Percentiles rank a stretch among this genome's conserved stretches.
Evolutionary conservation across 108 stramenopile species (phyloP).

Genomic region (Cyclotella distinguenda): DNA sequence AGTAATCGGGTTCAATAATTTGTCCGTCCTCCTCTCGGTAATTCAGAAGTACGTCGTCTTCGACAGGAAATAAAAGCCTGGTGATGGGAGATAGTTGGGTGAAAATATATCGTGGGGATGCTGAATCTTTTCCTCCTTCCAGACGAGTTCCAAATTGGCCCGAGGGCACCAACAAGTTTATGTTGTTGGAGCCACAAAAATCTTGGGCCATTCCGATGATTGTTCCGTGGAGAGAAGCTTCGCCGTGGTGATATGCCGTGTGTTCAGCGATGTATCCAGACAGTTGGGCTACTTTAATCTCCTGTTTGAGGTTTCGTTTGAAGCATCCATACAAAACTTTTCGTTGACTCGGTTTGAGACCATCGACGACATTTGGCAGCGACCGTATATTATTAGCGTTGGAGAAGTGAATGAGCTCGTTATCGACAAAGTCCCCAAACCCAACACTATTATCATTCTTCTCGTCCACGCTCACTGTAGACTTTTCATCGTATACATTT

Average conservation of each 20-base stretch:
- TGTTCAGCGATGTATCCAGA: constrained; percentile 91
- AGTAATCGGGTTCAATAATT: constrained; percentile 82
- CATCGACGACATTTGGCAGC: constrained; percentile 85
- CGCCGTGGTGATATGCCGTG: constrained; percentile 95
- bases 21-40: constrained; percentile 88
- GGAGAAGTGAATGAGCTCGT: constrained; percentile 90
- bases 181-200: constrained; percentile 93
- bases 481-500: constrained; percentile 57
- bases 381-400: constrained; percentile 86
- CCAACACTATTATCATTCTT: constrained; percentile 44
- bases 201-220: constrained; percentile 94
- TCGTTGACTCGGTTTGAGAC: constrained; percentile 91
- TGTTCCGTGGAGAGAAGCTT: constrained; percentile 91
- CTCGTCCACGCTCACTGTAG: constrained; percentile 29
- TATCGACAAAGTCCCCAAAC: constrained; percentile 88
- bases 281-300: constrained; percentile 92
- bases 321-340: constrained; percentile 92
- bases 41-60: constrained; percentile 73
- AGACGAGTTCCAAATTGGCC: constrained; percentile 94
- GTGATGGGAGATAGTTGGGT: constrained; percentile 78
- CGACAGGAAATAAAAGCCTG: constrained; percentile 77
- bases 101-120: constrained; percentile 92
- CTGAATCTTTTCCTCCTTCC: constrained; percentile 87
- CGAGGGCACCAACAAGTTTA: constrained; percentile 82
- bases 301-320: constrained; percentile 83